Evolutionary conservation across 345 rosid species (phyloP).

Genomic region (Rhodomyrtus tomentosa): DNA sequence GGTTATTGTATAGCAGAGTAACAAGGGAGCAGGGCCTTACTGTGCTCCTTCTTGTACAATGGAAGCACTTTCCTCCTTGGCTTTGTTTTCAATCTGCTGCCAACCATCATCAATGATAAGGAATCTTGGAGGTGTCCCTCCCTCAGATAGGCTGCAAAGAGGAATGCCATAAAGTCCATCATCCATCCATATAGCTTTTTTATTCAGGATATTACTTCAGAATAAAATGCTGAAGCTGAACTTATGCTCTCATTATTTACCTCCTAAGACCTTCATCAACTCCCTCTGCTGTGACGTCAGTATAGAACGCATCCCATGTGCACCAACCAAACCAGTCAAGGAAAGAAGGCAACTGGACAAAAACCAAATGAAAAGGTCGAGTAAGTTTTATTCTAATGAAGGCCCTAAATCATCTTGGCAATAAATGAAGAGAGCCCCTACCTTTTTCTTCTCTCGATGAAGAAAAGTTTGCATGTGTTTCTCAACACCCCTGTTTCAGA

Average conservation of each 20-base stretch:
- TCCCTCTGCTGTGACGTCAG: constrained; percentile 94
- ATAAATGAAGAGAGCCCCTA: constrained; percentile 5
- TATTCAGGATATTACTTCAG: neutral
- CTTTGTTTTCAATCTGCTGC: constrained; percentile 88
- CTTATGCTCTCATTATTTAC: constrained; percentile 19
- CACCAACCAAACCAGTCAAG: constrained; percentile 99
- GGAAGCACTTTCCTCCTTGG: constrained; percentile 41
- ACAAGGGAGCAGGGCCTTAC: constrained; percentile 33
- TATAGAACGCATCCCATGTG: constrained; percentile 99
- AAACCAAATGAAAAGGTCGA: neutral
- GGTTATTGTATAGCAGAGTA: neutral
- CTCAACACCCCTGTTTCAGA: constrained; percentile 58
- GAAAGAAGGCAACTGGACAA: constrained; percentile 61
- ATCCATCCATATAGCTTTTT: neutral
- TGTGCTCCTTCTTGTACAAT: constrained; percentile 97
- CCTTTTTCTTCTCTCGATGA: constrained; percentile 89
- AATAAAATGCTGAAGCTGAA: neutral
- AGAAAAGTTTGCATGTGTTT: constrained; percentile 77
- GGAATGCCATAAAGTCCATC: constrained; percentile 4
- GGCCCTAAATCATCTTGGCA: neutral
- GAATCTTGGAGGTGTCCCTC: constrained; percentile 93
- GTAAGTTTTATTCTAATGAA: neutral
- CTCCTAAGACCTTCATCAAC: constrained; percentile 88
- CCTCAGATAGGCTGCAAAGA: constrained; percentile 63
- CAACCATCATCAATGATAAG: constrained; percentile 96